Evolutionary conservation across 75 land plant genomes (phyloP).

Genomic region (Adiantum capillusveneris): DNA sequence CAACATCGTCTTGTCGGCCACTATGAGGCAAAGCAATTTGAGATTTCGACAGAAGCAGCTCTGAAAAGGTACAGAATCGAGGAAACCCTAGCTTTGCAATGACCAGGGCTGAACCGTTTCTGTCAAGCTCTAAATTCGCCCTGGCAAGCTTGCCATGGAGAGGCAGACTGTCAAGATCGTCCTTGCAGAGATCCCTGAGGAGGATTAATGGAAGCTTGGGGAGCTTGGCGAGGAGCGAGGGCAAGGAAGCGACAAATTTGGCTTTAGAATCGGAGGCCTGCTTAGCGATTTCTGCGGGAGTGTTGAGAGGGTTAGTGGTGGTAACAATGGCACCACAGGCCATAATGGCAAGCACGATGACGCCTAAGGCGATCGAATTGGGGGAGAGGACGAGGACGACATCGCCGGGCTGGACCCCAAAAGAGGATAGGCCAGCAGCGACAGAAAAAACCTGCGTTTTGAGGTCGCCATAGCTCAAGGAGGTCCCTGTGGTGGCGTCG

Average conservation of each 20-base stretch:
- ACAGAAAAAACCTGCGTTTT: constrained; percentile 21
- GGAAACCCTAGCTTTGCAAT: not conserved
- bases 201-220: constrained; percentile 4
- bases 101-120: not conserved
- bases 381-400: constrained; percentile 86
- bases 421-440: constrained; percentile 27
- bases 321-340: constrained; percentile 78
- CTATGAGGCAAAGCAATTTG: constrained; percentile 8
- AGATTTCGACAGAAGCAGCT: not conserved
- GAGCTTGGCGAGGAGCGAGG: constrained; percentile 43
- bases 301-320: constrained; percentile 94
- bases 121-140: not conserved
- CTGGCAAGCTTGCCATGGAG: not conserved
- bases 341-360: constrained; percentile 59
- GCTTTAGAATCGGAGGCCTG: constrained; percentile 64
- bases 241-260: constrained; percentile 42
- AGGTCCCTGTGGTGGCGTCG: constrained; percentile 62
- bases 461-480: constrained; percentile 42
- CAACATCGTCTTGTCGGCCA: constrained; percentile 33
- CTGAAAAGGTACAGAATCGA: constrained; percentile 12
- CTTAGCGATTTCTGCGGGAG: constrained; percentile 61
- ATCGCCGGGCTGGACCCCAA: constrained; percentile 57
- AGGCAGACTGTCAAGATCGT: not conserved
- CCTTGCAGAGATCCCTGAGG: not conserved
- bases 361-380: constrained; percentile 73